Conservation (phyloP, 2,329 filamentous ascomycete genomes). For the Trichoderma afroharzianum region DNA sequence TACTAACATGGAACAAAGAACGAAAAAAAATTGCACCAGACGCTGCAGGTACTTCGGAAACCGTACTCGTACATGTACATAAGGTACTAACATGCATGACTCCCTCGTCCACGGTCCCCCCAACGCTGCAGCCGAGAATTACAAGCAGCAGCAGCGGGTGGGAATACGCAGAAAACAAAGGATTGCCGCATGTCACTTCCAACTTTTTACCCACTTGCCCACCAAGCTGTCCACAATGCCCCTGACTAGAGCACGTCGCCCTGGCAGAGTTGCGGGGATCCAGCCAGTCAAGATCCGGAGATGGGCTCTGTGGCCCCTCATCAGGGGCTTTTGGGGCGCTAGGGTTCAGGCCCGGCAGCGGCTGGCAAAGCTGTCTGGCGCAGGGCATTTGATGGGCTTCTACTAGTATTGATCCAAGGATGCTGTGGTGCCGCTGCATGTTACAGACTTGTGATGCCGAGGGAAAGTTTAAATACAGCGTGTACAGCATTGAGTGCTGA, state of each 20-base stretch:
- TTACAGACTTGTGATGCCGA: conserved; percentile 5
- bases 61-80: not conserved
- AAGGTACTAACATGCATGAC: not conserved
- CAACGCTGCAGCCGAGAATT: not conserved
- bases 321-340: conserved; percentile 15
- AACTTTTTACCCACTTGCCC: not conserved
- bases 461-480: not conserved
- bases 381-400: not conserved
- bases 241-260: conserved; percentile 17
- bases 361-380: not conserved
- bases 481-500: not conserved
- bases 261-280: conserved; percentile 16
- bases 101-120: not conserved
- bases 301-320: not conserved
- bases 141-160: not conserved
- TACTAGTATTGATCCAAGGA: not conserved
- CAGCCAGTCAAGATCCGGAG: conserved; percentile 16
- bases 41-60: not conserved
- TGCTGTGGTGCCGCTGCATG: not conserved
- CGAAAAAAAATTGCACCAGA: not conserved
- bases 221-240: conserved; percentile 9
- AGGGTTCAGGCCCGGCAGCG: conserved; percentile 12
- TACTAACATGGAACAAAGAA: not conserved
- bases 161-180: not conserved
- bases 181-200: conserved; percentile 8